Base-by-base conservation (phyloP, 2,329 filamentous ascomycete genomes). In the Penicillium sp. region DNA sequence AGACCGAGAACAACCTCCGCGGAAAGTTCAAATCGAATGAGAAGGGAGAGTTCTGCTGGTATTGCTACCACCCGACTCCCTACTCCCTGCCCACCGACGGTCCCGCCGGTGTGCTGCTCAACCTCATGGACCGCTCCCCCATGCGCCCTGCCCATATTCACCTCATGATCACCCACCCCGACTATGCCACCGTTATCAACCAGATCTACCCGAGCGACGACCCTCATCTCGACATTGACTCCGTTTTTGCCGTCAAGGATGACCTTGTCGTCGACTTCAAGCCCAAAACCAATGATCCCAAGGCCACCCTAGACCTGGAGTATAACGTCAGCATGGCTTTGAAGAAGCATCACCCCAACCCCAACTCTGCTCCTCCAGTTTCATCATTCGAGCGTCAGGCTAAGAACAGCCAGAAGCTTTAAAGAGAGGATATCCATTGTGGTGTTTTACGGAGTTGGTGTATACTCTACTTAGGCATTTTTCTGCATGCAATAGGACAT, bases 1-100 rank as follows among this genome's bases (percentile, higher is more conserved):
- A 88, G 75, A 72, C 74, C 43, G 81, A 81, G 65, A 86, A 88
- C 78, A 89, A 89, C 76, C 77, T 89, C 37, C 81, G 86, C 38
- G 86, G 86, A 67, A 89, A 88, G 75, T 89, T 89, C 76, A 79
- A 78, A 60, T 81, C 83, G 56, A 80, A 88, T 68, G 79, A 79
- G 60, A 78, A 88, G 54, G 86, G 86, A 60, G 78, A 83, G 54
- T 69, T 66, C 67, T 87, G 84, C 72, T 79, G 76, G 72, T 84
- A 87, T 71, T 88, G 88, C 79, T 88, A 85, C 77, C 81, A 86
- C 71, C 86, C 86, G 0, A 88, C 86, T 0, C 82, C 83, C 4
- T 89, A 89, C 72, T 84, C 83, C 33, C 76, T 89, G 54, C 84
- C 84, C 39, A 83, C 78, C 44, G 81, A 87, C 60, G 85, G 75